Conservation (phyloP, 805 yeast genomes). For the Ogataea zsoltii region DNA sequence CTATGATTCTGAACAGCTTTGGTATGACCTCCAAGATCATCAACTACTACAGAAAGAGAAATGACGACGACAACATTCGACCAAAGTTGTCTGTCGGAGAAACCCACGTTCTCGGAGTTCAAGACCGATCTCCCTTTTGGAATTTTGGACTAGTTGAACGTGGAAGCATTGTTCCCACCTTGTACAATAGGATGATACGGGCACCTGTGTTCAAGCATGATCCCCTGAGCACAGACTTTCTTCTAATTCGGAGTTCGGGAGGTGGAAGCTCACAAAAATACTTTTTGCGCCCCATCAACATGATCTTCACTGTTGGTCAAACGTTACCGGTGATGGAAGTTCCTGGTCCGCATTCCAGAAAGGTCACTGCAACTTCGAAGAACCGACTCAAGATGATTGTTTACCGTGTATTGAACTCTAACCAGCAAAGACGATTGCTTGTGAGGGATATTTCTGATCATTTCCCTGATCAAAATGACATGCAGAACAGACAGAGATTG, state of each 20-base stretch:
- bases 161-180: constrained; percentile 90
- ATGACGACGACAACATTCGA: constrained; percentile 77
- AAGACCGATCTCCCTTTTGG: constrained; percentile 97
- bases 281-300: constrained; percentile 66
- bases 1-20: constrained; percentile 77
- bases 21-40: constrained; percentile 96
- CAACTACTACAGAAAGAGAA: constrained; percentile 85
- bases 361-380: constrained; percentile 89
- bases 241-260: constrained; percentile 78
- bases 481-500: constrained; percentile 92
- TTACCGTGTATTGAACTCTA: constrained; percentile 77
- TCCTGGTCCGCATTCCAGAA: constrained; percentile 97
- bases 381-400: constrained; percentile 93
- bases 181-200: constrained; percentile 86
- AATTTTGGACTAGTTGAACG: constrained; percentile 95
- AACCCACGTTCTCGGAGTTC: constrained; percentile 93
- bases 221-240: constrained; percentile 72
- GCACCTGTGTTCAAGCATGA: constrained; percentile 95
- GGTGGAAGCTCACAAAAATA: constrained; percentile 67
- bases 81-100: constrained; percentile 92
- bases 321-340: constrained; percentile 90
- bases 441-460: constrained; percentile 88
- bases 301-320: constrained; percentile 87
- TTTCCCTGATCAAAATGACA: constrained; percentile 96
- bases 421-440: constrained; percentile 68